phyloP scores from a whole-genome alignment of 2,329 filamentous ascomycete genomes.

The Basipetospora chlamydospora region DNA sequence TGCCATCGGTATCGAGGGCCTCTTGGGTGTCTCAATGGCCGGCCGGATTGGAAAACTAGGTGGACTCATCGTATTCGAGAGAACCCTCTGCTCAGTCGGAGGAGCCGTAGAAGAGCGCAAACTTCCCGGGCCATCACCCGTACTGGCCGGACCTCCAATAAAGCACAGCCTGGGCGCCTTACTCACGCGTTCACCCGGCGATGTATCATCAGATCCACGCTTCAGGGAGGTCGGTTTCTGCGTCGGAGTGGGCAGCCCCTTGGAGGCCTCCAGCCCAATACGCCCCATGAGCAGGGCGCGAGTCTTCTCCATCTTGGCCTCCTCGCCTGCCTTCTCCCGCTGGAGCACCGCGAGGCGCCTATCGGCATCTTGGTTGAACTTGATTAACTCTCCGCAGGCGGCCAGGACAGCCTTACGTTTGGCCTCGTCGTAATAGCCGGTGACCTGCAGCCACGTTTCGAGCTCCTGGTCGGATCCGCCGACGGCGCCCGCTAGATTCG shows the following conservation, averaged over 20 bases:
- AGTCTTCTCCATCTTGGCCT: conserved; percentile 10
- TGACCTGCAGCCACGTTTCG: conserved; percentile 13
- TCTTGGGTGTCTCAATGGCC: no score
- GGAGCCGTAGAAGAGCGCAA: no score
- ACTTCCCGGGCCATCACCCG: no score
- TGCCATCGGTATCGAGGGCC: no score
- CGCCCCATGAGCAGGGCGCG: conserved; percentile 10
- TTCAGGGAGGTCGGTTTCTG: neutral
- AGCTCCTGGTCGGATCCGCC: conserved; percentile 9
- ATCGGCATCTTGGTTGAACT: conserved; percentile 10
- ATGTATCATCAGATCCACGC: neutral
- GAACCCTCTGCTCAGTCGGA: no score
- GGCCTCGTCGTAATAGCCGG: conserved; percentile 11
- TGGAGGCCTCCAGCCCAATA: conserved; percentile 6
- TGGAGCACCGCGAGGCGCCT: conserved; percentile 11
- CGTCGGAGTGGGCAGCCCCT: neutral
- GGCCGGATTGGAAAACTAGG: no score
- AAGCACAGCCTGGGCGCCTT: no score
- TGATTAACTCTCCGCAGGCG: conserved; percentile 8
- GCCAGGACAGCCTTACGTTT: conserved; percentile 10
- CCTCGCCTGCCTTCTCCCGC: conserved; percentile 1
- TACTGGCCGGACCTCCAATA: no score
- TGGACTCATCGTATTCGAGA: no score
- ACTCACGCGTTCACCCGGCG: no score
- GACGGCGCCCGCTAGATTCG: no score